Percentiles rank a stretch among this genome's conserved stretches.
Evolutionary conservation across 768 basidiomycete species (phyloP).

Genomic region (Macrolepiota albuminosa): DNA sequence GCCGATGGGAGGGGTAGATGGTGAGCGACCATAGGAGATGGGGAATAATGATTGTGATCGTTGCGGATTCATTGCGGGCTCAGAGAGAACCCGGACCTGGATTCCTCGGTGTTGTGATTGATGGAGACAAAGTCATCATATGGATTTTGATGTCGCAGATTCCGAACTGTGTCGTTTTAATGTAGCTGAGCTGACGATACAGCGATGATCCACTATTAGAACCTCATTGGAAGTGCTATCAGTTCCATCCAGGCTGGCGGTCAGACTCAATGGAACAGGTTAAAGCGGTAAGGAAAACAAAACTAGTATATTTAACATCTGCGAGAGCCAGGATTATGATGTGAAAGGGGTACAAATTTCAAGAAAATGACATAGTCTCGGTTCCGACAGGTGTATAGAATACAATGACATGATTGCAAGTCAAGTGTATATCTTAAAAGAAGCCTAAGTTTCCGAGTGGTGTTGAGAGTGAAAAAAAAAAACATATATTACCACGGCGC

Average conservation of each 20-base stretch:
- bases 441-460: not conserved
- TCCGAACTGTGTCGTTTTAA: no score
- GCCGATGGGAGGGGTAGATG: constrained; percentile 22
- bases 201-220: no score
- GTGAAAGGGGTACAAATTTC: no score
- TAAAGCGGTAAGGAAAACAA: no score
- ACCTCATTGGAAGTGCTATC: no score
- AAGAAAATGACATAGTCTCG: no score
- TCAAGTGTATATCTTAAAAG: not conserved
- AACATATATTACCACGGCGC: not conserved
- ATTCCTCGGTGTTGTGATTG: constrained; percentile 20
- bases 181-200: no score
- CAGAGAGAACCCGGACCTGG: constrained; percentile 22
- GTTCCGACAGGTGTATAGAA: not conserved
- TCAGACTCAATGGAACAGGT: no score
- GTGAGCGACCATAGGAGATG: constrained; percentile 32
- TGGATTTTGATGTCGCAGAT: no score
- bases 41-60: constrained; percentile 22
- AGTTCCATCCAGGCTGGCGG: no score
- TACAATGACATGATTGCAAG: not conserved
- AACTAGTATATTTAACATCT: no score
- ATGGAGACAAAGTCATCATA: constrained; percentile 9
- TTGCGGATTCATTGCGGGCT: constrained; percentile 29
- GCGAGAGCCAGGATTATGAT: no score
- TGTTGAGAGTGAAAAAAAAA: not conserved